Evolutionary conservation across 2,329 filamentous ascomycete species (phyloP), one percentile per base, ranked within the genome.

Genomic region (Tricladium varicosporioides): DNA sequence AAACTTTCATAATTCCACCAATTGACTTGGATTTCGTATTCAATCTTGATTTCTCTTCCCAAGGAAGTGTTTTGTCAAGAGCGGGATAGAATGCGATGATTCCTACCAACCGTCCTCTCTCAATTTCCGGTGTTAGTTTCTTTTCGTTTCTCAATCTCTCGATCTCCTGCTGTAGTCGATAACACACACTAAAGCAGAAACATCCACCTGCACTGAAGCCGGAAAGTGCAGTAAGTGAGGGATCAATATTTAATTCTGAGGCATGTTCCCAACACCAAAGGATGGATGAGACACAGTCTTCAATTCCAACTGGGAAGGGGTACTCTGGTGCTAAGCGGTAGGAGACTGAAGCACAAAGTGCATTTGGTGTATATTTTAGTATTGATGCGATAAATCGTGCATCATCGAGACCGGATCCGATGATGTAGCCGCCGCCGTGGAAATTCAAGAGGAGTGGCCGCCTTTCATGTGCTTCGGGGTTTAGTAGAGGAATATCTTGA

Each of bases 291-390:
- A 64, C 69, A 53, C 71, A 81, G 66, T 88, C 85, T 62, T 88
- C 82, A 1, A 87, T 77, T 0, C 83, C 79, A 0, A 79, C 81
- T 0, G 85, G 85, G 64, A 85, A 87, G 0, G 83, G 84, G 62
- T 79, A 74, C 57, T 79, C 78, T 0, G 85, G 85, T 0, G 84
- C 83, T 1, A 87, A 77, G 11, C 85, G 81, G 68, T 88, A 88
- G 60, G 79, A 81, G 60, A 87, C 78, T 52, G 86, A 79, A 16
- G 87, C 72, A 1, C 69, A 64, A 8, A 56, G 61, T 33, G 70
- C 40, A 45, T 16, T 82, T 48, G 80, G 76, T 27, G 22, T 27
- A 27, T 27, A 27, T 47, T 79, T 72, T 46, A 80, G 71, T 5
- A 84, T 78, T 43, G 76, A 73, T 5, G 78, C 76, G 10, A 78